Evolutionary conservation across 1,284 basidiomycete species (phyloP).

Genomic region (Rhodotorula sp.): DNA sequence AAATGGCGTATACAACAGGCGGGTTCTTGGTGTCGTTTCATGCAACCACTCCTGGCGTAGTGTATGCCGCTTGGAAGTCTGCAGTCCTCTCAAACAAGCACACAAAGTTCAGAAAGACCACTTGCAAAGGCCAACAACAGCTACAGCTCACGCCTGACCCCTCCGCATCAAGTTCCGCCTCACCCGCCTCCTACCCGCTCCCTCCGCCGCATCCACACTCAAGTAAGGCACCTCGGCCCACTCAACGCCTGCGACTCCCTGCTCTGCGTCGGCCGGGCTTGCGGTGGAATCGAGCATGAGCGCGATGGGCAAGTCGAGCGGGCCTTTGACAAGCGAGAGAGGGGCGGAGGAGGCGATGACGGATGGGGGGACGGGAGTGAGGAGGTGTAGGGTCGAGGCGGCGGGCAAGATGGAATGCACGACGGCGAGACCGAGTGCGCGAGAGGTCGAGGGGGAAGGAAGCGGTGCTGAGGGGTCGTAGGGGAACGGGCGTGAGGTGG

Average conservation of each 20-base stretch:
- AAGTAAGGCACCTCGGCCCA: conserved; percentile 71
- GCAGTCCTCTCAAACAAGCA: too few relatives aligned
- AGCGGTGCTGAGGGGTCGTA: conserved; percentile 13
- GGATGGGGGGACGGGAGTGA: conserved; percentile 65
- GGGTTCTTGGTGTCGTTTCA: too few relatives aligned
- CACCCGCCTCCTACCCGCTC: conserved; percentile 62
- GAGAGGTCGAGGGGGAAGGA: conserved; percentile 4
- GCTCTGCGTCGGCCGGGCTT: conserved; percentile 42
- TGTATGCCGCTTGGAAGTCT: too few relatives aligned
- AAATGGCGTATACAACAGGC: too few relatives aligned
- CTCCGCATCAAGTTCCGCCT: conserved; percentile 85
- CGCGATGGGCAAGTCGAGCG: conserved; percentile 80
- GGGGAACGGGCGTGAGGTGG: conserved; percentile 41
- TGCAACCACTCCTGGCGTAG: too few relatives aligned
- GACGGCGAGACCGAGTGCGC: conserved; percentile 67
- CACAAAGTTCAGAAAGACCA: too few relatives aligned
- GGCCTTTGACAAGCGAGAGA: conserved; percentile 67
- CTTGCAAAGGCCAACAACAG: background rate
- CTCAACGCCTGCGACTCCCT: conserved; percentile 41
- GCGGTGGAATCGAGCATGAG: conserved; percentile 74
- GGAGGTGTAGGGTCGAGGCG: conserved; percentile 58
- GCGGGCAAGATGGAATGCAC: conserved; percentile 56
- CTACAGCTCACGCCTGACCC: conserved; percentile 47
- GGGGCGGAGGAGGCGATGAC: conserved; percentile 54
- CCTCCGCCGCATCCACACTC: conserved; percentile 62